Evolutionary conservation across 495 filamentous ascomycete species (phyloP).

Genomic region (Friedmanniomyces endolithicus): DNA sequence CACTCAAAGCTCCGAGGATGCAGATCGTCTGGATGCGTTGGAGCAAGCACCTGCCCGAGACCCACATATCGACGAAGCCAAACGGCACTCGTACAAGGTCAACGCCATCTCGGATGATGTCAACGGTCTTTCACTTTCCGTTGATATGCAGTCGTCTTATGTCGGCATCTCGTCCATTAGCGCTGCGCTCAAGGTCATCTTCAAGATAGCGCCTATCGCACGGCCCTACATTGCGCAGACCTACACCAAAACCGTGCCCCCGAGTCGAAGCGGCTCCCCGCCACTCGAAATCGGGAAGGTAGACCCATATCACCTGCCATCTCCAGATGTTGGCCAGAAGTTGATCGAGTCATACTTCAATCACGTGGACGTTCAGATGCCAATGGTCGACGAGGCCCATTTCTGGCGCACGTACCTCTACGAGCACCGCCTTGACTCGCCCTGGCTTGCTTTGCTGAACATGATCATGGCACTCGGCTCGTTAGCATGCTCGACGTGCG

Average conservation of each 20-base stretch:
- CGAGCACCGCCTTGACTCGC: slow-evolving; percentile 52
- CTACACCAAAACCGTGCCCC: slow-evolving; percentile 25
- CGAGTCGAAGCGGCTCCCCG: slow-evolving; percentile 25
- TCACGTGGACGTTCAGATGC: slow-evolving; percentile 59
- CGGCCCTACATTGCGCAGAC: slow-evolving; percentile 42
- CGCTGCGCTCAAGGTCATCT: slow-evolving; percentile 67
- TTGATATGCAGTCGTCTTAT: slow-evolving; percentile 61
- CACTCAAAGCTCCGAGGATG: slow-evolving; percentile 22
- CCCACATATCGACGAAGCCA: slow-evolving; percentile 25
- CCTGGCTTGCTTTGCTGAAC: slow-evolving; percentile 67
- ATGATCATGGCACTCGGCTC: slow-evolving; percentile 72
- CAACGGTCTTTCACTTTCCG: slow-evolving; percentile 60
- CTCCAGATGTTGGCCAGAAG: slow-evolving; percentile 31
- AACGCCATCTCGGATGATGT: slow-evolving; percentile 68
- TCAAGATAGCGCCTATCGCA: slow-evolving; percentile 57
- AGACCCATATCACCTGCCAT: slow-evolving; percentile 25
- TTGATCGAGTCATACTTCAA: slow-evolving; percentile 70
- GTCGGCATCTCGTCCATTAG: slow-evolving; percentile 70
- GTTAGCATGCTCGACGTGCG: slow-evolving; percentile 55
- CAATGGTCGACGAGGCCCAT: slow-evolving; percentile 62
- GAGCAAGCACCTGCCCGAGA: slow-evolving; percentile 29
- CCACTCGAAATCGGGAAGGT: slow-evolving; percentile 21
- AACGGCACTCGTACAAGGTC: slow-evolving; percentile 29
- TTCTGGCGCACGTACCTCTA: slow-evolving; percentile 62
- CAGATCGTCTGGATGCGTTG: slow-evolving; percentile 28